Conservation (phyloP, 2,329 filamentous ascomycete species). For the Verruconis gallopava region DNA sequence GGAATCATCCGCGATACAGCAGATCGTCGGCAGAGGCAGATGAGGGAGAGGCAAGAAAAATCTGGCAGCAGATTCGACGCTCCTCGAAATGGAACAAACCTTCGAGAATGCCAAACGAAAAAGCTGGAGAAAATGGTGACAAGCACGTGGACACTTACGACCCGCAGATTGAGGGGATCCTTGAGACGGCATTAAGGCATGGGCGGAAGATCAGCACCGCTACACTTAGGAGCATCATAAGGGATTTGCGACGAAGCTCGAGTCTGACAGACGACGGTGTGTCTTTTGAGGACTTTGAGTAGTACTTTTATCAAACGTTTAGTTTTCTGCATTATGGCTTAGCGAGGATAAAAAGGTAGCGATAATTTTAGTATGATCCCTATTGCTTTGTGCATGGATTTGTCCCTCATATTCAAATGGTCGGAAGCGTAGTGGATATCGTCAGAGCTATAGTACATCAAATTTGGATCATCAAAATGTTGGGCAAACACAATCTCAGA, state of each 20-base stretch:
- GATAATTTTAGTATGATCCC: too few relatives aligned
- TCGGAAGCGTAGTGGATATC: too few relatives aligned
- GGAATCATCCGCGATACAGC: not conserved
- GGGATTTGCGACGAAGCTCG: conserved; percentile 4
- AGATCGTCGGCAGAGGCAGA: not conserved
- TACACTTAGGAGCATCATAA: conserved; percentile 23
- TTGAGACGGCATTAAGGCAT: conserved; percentile 23
- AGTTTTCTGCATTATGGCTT: too few relatives aligned
- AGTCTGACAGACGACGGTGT: not conserved
- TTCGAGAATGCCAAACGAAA: conserved; percentile 10
- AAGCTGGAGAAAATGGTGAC: conserved; percentile 3
- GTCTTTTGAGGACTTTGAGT: not conserved
- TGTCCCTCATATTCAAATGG: too few relatives aligned
- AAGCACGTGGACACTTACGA: conserved; percentile 10
- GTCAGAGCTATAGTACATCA: too few relatives aligned
- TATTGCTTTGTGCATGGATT: too few relatives aligned
- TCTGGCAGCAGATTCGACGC: conserved; percentile 27
- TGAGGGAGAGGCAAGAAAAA: conserved; percentile 17
- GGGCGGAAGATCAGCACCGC: conserved; percentile 29
- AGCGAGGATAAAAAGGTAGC: too few relatives aligned
- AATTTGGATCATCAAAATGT: too few relatives aligned
- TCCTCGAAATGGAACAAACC: conserved; percentile 17
- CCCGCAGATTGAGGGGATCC: conserved; percentile 15
- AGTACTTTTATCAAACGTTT: too few relatives aligned
- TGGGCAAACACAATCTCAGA: too few relatives aligned